These are phyloP conservation scores for Truncatella angustata DNA, from an alignment of 2,329 filamentous ascomycete genomes.

Conservation along the genomic window DNA sequence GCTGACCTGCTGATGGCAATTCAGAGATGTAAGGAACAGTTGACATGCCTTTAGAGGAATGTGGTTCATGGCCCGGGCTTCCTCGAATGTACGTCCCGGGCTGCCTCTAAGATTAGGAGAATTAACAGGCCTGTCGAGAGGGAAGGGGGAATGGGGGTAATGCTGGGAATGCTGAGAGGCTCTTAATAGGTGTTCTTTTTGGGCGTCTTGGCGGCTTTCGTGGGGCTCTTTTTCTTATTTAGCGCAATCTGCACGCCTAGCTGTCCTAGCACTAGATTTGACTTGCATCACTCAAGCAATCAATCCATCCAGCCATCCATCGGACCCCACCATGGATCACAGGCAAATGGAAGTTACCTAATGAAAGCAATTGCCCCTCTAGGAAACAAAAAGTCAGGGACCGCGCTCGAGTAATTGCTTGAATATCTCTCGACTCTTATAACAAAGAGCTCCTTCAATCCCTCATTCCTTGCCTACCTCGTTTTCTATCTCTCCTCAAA, in stretches of 20 bases:
- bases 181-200: too few species aligned
- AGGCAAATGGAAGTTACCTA: conserved; percentile 3
- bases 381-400: conserved; percentile 2
- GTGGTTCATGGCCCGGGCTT: background rate
- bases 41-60: conserved; percentile 6
- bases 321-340: conserved; percentile 4
- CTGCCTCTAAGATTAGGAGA: background rate
- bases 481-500: background rate
- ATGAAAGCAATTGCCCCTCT: conserved; percentile 7
- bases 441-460: background rate
- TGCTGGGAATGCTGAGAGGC: background rate
- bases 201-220: too few species aligned
- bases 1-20: background rate
- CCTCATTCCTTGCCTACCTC: background rate
- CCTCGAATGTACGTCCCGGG: background rate
- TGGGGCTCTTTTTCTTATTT: too few species aligned
- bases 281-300: too few species aligned
- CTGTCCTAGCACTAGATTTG: too few species aligned
- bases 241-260: too few species aligned
- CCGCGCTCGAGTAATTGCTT: background rate
- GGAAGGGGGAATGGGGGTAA: background rate
- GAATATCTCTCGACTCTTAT: background rate
- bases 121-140: background rate
- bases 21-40: background rate
- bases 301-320: too few species aligned